Percentiles rank a stretch among this genome's conserved stretches.
Evolutionary conservation across 106 monocot species (phyloP).

Genomic region (Cymbidium sinense): DNA sequence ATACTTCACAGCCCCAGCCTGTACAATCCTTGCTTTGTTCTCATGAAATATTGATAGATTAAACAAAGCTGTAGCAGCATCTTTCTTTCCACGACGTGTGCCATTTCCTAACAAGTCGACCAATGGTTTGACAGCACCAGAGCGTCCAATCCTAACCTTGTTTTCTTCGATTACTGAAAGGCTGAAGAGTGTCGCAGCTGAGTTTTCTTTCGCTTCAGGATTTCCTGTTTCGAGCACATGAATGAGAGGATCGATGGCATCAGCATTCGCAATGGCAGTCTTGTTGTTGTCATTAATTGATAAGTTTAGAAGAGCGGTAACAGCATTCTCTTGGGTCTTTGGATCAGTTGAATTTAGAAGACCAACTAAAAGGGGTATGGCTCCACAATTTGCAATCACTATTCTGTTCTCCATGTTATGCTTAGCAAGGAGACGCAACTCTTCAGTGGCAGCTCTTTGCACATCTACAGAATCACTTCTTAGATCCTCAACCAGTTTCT

Average conservation of each 20-base stretch:
- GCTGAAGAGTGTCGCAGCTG: constrained; percentile 90
- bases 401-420: constrained; percentile 83
- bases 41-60: constrained; percentile 93
- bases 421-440: constrained; percentile 62
- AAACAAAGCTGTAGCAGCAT: constrained; percentile 92
- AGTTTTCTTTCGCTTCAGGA: constrained; percentile 83
- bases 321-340: constrained; percentile 78
- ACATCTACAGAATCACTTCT: constrained; percentile 52
- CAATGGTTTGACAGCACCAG: constrained; percentile 72
- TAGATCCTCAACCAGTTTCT: constrained; percentile 54
- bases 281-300: constrained; percentile 98
- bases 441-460: constrained; percentile 55
- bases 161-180: constrained; percentile 91
- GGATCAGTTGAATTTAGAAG: constrained; percentile 61
- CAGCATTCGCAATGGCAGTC: constrained; percentile 68
- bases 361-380: constrained; percentile 54
- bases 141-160: constrained; percentile 78
- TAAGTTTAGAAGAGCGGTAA: constrained; percentile 79
- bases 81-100: constrained; percentile 84
- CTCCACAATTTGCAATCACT: constrained; percentile 71
- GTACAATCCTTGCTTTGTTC: constrained; percentile 81
- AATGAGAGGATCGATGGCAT: constrained; percentile 78
- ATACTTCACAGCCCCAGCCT: constrained; percentile 84
- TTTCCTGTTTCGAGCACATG: constrained; percentile 81
- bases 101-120: constrained; percentile 76